phyloP scores from a whole-genome alignment of 1,284 basidiomycete genomes.

The Dichomitus squalens region DNA sequence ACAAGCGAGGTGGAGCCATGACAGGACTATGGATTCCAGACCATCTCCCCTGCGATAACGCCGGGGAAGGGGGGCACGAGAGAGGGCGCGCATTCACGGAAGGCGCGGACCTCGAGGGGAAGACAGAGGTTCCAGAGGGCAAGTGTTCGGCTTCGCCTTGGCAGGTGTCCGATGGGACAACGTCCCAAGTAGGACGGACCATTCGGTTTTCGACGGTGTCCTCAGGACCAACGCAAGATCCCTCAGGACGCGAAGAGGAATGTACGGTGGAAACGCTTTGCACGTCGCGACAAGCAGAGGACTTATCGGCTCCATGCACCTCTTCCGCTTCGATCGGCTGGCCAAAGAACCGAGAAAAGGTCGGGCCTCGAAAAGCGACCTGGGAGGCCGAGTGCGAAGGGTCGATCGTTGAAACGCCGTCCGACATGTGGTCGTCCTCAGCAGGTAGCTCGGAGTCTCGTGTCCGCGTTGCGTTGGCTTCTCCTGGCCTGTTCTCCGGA shows the following conservation, averaged over 20 bases:
- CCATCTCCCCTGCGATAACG: background rate
- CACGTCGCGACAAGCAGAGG: background rate
- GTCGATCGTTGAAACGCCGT: conserved; percentile 38
- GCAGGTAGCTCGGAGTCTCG: no score
- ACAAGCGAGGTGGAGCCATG: no score
- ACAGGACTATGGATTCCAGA: no score
- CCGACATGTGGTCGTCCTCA: background rate
- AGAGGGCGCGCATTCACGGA: background rate
- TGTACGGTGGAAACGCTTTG: background rate
- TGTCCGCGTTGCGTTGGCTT: background rate
- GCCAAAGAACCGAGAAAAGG: background rate
- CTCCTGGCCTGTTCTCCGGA: background rate
- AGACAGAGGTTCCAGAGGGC: background rate
- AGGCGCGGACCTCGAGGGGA: background rate
- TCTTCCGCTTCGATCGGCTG: background rate
- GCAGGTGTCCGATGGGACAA: background rate
- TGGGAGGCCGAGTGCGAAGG: conserved; percentile 37
- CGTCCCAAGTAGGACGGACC: background rate
- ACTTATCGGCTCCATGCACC: background rate
- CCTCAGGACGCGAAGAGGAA: background rate
- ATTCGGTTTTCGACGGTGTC: background rate
- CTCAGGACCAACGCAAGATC: background rate
- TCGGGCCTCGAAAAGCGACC: conserved; percentile 2
- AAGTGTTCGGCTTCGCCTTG: background rate
- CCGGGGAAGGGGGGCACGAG: background rate